Conservation (phyloP, 371 early-diverging fungal species). For the Apophysomyces sp. region DNA sequence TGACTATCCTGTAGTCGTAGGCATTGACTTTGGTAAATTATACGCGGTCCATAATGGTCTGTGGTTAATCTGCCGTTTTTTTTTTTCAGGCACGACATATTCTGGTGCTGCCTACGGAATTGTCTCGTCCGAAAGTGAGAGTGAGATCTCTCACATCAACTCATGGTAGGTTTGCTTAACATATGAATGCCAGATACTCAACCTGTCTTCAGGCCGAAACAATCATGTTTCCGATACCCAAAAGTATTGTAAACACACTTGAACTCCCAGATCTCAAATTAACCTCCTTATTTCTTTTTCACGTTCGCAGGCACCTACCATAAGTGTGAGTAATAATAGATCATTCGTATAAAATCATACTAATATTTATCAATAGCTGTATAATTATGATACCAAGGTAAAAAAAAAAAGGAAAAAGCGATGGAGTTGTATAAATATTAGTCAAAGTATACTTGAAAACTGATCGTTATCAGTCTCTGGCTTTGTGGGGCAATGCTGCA, state of each 20-base stretch:
- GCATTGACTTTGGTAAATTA: conserved; percentile 55
- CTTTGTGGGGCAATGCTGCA: conserved; percentile 45
- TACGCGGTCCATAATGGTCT: background rate
- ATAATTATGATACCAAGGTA: conserved; percentile 28
- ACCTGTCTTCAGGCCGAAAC: conserved; percentile 32
- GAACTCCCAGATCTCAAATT: background rate
- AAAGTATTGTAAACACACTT: conserved; percentile 22
- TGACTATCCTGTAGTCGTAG: conserved; percentile 58
- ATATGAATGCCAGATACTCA: background rate
- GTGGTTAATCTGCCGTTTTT: background rate
- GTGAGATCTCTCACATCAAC: conserved; percentile 25
- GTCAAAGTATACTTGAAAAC: no score
- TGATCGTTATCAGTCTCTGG: conserved; percentile 21
- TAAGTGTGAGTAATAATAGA: conserved; percentile 34
- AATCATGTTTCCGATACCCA: conserved; percentile 37
- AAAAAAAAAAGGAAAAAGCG: background rate
- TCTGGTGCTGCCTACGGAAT: conserved; percentile 58
- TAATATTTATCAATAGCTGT: conserved; percentile 17
- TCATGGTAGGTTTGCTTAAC: conserved; percentile 23
- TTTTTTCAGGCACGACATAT: conserved; percentile 54
- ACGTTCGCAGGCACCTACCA: conserved; percentile 32
- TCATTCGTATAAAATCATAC: background rate
- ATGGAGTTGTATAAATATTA: no score
- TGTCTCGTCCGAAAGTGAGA: conserved; percentile 33
- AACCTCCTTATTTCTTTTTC: background rate